Evolutionary conservation across 768 basidiomycete genomes (phyloP), one percentile per base, ranked within the genome.

Genomic region (Pleurotus eryngii): DNA sequence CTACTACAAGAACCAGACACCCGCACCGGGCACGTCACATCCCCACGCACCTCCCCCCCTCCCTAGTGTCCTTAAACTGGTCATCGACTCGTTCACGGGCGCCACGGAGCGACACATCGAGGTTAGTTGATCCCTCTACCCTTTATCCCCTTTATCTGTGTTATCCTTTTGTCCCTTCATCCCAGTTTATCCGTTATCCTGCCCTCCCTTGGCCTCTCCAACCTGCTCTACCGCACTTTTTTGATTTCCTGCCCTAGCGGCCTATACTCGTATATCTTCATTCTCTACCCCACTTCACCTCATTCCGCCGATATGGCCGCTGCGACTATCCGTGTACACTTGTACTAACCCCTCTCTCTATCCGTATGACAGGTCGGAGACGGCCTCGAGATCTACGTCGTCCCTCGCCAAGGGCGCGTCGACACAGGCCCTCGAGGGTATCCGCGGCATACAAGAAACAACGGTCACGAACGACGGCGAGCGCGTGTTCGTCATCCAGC

Each of bases 91-190:
- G 7, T 99, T 98, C 73, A 96, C 95, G 24, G 85, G 92, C 62
- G 97, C 97, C 24, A 98, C 97, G 12, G 97, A 99, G 75, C 86
- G 97, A 62, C 96, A 98, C 73, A 98, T 98, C 68, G 95, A 98
- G 84, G 91, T 91, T 59, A 60, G 78, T 65, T 35, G 62, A 58
- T 54, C 26, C 20, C 60, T 59, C 49, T 11, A 11, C 30, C 30
- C 30, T 35, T n/a, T n/a, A n/a, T n/a, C n/a, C n/a, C n/a, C n/a
- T n/a, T n/a, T 50, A 46, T 42, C 18, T 27, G n/a, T 8, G 5
- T 45, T 45, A 17, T 45, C 20, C 42, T 45, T 45, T 45, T 5
- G 4, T 17, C 8, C 5, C 8, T 17, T 8, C 40, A 26, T 5
- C 17, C 14, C 3, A 42, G 4, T 42, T 42, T 42, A 5, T 42